Conservation (phyloP, 306 rosid species). For the Fagus sylvatica region DNA sequence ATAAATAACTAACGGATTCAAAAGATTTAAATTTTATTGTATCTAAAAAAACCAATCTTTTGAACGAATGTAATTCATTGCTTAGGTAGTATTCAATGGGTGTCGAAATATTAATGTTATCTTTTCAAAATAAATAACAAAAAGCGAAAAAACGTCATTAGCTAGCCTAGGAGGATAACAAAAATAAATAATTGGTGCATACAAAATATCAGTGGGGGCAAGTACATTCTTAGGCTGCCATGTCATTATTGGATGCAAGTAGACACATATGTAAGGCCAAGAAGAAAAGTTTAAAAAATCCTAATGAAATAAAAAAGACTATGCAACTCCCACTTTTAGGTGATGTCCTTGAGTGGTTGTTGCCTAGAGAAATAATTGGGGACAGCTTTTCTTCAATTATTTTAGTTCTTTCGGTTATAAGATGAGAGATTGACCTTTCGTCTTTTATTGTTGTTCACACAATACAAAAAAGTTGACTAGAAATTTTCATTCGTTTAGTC, state of each 20-base stretch:
- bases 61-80: no score
- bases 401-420: slow-evolving; percentile 28
- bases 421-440: slow-evolving; percentile 30
- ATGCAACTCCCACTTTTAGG: slow-evolving; percentile 27
- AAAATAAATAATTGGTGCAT: background rate
- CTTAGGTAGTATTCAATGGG: no score
- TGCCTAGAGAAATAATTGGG: slow-evolving; percentile 36
- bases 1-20: no score
- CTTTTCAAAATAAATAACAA: background rate
- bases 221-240: background rate
- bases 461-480: slow-evolving; percentile 15
- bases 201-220: background rate
- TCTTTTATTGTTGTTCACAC: slow-evolving; percentile 23
- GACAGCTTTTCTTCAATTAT: slow-evolving; percentile 39
- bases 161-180: background rate
- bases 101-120: background rate
- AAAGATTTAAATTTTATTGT: no score
- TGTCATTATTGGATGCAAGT: background rate
- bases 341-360: slow-evolving; percentile 22
- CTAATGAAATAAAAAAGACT: slow-evolving; percentile 3
- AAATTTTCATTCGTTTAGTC: background rate
- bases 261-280: background rate
- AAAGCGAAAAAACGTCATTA: background rate
- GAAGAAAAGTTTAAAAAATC: slow-evolving; percentile 8
- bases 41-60: no score